phyloP scores from a whole-genome alignment of 805 yeast species.

The Nakazawaea wyomingensis region DNA sequence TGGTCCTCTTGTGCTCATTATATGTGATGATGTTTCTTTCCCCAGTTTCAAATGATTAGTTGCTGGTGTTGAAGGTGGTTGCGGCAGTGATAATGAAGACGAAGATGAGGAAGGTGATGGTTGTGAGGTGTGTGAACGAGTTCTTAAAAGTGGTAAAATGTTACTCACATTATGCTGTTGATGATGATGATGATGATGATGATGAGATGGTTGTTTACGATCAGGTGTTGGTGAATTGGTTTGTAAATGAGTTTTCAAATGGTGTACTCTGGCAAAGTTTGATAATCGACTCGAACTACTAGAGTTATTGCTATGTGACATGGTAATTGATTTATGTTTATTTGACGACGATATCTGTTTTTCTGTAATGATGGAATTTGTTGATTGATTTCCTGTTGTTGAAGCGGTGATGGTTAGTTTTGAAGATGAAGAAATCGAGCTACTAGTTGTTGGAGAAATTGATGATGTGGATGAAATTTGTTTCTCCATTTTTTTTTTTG shows the following conservation, averaged over 20 bases:
- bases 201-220: too few species aligned
- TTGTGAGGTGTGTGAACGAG: background rate
- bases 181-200: background rate
- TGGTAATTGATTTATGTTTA: too few species aligned
- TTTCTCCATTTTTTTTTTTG: background rate
- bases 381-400: too few species aligned
- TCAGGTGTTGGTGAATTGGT: background rate
- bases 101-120: background rate
- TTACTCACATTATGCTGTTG: background rate
- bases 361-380: too few species aligned
- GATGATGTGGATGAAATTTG: background rate
- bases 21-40: background rate
- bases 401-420: background rate
- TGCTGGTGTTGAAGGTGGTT: background rate
- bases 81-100: background rate
- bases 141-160: slow-evolving; percentile 2
- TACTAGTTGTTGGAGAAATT: background rate
- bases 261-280: background rate
- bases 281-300: too few species aligned
- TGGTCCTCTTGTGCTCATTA: slow-evolving; percentile 6
- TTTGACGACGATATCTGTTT: too few species aligned
- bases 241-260: background rate
- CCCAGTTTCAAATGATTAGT: background rate
- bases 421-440: background rate
- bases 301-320: too few species aligned